Percentiles rank a stretch among this genome's conserved stretches.
phyloP scores from a whole-genome alignment of 2,329 filamentous ascomycete species.

The Epichloe brachyelytri region DNA sequence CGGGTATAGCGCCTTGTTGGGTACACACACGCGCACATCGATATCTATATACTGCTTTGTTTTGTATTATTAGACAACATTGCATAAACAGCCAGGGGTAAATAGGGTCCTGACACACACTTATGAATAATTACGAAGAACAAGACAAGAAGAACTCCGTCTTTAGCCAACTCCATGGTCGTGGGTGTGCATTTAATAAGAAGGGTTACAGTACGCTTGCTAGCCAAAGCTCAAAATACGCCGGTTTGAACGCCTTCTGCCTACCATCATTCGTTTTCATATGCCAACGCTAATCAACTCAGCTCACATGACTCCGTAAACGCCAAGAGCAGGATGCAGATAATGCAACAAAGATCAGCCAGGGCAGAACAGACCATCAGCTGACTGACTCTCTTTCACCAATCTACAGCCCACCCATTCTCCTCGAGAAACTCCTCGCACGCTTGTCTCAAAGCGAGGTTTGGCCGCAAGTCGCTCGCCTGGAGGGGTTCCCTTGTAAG shows the following conservation, averaged over 20 bases:
- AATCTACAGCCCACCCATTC: conserved; percentile 90
- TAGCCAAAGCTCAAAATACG: not conserved
- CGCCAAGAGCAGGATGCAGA: not conserved
- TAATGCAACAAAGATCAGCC: too few species aligned
- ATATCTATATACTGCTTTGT: not conserved
- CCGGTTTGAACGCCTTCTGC: not conserved
- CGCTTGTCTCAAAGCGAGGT: conserved; percentile 67
- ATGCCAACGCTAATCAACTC: not conserved
- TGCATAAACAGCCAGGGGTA: not conserved
- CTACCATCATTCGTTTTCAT: not conserved
- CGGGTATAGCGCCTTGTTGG: not conserved
- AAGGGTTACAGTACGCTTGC: not conserved
- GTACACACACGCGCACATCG: not conserved
- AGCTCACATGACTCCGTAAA: not conserved
- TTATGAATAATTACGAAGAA: not conserved
- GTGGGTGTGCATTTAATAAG: not conserved
- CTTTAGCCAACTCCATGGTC: too few species aligned
- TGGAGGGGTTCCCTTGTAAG: conserved; percentile 65
- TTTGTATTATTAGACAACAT: conserved; percentile 1
- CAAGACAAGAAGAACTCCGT: too few species aligned
- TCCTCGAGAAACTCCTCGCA: conserved; percentile 74
- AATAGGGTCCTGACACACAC: not conserved
- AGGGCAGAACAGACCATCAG: too few species aligned
- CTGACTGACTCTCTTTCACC: conserved; percentile 33
- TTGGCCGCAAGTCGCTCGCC: conserved; percentile 61